Conservation (phyloP, 371 early-diverging fungal genomes). For the Vairimorpha apis region DNA sequence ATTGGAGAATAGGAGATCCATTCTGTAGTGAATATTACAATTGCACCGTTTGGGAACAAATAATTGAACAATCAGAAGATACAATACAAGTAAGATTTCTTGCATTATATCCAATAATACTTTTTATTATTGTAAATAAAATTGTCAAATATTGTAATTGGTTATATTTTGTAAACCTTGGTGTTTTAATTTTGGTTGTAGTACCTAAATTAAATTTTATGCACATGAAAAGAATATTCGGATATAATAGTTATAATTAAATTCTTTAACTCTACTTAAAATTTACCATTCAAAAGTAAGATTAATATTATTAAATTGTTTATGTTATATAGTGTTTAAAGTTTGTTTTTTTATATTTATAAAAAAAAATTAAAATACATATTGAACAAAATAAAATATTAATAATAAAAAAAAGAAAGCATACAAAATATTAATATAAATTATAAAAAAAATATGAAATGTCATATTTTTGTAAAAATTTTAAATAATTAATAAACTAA, state of each 20-base stretch:
- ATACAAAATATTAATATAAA: no score
- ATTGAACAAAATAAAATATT: no score
- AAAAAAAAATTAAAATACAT: no score
- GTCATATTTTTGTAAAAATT: no score
- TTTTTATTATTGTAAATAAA: slow-evolving; percentile 55
- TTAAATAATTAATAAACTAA: no score
- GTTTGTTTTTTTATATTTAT: not conserved
- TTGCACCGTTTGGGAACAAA: slow-evolving; percentile 64
- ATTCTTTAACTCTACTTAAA: not conserved
- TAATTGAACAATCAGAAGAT: slow-evolving; percentile 59
- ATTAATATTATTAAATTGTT: not conserved
- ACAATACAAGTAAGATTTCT: slow-evolving; percentile 59
- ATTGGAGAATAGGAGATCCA: slow-evolving; percentile 64
- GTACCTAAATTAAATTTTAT: slow-evolving; percentile 62
- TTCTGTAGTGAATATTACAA: slow-evolving; percentile 58
- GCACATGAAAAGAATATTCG: slow-evolving; percentile 59
- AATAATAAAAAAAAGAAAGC: no score
- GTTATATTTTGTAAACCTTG: slow-evolving; percentile 49
- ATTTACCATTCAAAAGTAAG: not conserved
- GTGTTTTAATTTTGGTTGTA: slow-evolving; percentile 58
- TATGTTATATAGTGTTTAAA: no score
- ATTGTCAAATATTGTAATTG: slow-evolving; percentile 59
- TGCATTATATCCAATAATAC: slow-evolving; percentile 57
- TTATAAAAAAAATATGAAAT: no score
- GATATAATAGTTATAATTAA: slow-evolving; percentile 42